Evolutionary conservation across 2,329 filamentous ascomycete genomes (phyloP), one percentile per base, ranked within the genome.

Genomic region (Chaetomium sp.): DNA sequence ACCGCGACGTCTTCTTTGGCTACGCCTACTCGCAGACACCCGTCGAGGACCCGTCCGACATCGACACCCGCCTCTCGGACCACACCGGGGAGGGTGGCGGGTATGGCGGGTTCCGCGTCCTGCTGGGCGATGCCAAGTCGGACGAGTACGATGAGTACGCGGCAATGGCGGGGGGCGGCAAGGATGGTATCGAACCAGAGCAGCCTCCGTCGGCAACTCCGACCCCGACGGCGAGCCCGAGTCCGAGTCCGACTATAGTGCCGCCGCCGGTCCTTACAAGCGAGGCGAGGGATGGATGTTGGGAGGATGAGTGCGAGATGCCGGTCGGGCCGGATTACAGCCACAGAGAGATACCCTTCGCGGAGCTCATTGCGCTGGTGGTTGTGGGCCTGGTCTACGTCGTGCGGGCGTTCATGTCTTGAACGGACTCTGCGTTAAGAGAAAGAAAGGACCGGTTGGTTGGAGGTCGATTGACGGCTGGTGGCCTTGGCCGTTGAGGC

Each of bases 1-100:
- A 31, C 47, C 16, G 12, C 23, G 31, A 54, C 4, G 69, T 72
- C 45, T 69, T 77, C 25, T 71, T 81, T 21, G 78, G 77, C n/a
- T 82, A 77, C 64, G 79, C 79, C 13, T 75, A 75, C 57, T 77
- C 78, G 5, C 71, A 70, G 8, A 71, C 70, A 8, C 72, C 74
- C 33, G 74, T 77, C 8, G 72, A 70, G 0, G 72, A 72, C 4
- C 73, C 75, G 1, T 72, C 75, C 0, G 72, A 76, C 50, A 63
- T 76, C 2, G 69, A 73, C 19, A 74, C 75, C 2, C 68, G 72
- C 19, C 70, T 82, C 31, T 74, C 71, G 13, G 79, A 79, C 66
- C 80, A 82, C 54, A 62, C 54, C 12, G 31, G 47, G 0, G 5
- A 38, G 6, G 73, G 75, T 4, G 75, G 74, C 21, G 75, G 75